Percentiles rank a stretch among this genome's conserved stretches.
Evolutionary conservation across 2,329 filamentous ascomycete genomes (phyloP).

Genomic region (Phialemonium atrogriseum): DNA sequence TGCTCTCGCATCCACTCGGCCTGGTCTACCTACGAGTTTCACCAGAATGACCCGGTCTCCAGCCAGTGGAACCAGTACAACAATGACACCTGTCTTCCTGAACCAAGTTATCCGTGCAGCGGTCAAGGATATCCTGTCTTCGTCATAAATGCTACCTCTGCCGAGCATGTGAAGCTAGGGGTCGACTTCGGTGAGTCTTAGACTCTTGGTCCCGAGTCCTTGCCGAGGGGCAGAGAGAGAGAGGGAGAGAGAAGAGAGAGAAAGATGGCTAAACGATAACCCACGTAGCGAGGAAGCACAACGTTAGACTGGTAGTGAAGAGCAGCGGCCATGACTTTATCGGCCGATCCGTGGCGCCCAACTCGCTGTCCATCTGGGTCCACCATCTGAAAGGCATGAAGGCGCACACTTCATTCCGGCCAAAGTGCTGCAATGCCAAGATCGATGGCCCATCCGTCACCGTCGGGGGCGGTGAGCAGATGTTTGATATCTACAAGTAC

Average conservation of each 20-base stretch:
- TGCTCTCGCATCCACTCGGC: constrained; percentile 11
- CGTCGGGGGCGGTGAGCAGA: constrained; percentile 42
- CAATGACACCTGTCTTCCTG: constrained; percentile 41
- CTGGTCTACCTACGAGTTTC: constrained; percentile 21
- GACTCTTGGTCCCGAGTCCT: background rate
- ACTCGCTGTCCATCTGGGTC: constrained; percentile 48
- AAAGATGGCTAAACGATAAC: too few relatives aligned
- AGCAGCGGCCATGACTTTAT: constrained; percentile 11
- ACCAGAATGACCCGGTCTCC: constrained; percentile 28
- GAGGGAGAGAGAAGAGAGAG: too few relatives aligned
- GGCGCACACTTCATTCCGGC: constrained; percentile 31
- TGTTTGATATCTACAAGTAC: constrained; percentile 35
- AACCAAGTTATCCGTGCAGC: constrained; percentile 25
- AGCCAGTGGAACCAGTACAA: constrained; percentile 30
- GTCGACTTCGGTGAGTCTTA: constrained; percentile 32
- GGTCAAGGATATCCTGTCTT: constrained; percentile 28
- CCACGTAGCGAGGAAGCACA: constrained; percentile 13
- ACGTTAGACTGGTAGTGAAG: constrained; percentile 6
- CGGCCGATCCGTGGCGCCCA: constrained; percentile 34
- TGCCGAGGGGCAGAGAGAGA: too few relatives aligned
- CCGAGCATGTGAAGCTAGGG: constrained; percentile 20
- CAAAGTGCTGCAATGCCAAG: constrained; percentile 26
- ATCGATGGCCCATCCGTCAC: constrained; percentile 42
- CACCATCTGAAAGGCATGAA: constrained; percentile 22
- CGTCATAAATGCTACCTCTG: constrained; percentile 27